Base-by-base conservation (phyloP, 139 green algal species). In the Desmodesmus armatus region DNA sequence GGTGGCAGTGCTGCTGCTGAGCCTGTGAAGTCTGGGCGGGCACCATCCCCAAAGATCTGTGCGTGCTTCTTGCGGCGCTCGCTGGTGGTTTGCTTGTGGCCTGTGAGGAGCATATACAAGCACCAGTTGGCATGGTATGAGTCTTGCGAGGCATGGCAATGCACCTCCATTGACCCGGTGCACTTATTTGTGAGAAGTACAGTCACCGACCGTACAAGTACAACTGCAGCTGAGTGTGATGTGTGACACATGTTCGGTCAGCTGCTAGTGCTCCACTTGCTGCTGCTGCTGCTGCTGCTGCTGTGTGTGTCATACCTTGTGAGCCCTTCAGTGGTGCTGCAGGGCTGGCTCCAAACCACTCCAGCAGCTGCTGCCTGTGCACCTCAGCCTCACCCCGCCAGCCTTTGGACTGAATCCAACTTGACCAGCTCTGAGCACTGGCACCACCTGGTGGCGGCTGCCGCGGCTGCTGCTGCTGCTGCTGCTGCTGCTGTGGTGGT, bases 271-370 rank as follows among this genome's bases (percentile, higher is more conserved):
- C n/a, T n/a, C n/a, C n/a, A 69, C 29, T 37, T 69, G 60, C 60
- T 37, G 23, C 23, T 67, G 6, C 17, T n/a, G 23, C 58, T 67
- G 58, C 58, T 11, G 23, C 17, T 37, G 31, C 1, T n/a, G 23
- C 25, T 25, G 9, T 15, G 9, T n/a, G 17, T 37, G 9, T 21
- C 49, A 15, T 69, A 90, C 87, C 87, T 41, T 69, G 43, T 1
- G 75, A 39, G 0, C 89, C 89, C 4, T 73, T 40, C 39, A 83
- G 66, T 2, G 86, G 80, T 3, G 85, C 5, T 29, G n/a, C 27
- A 15, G 85, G 89, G 3, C 81, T 84, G 13, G 87, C 90, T 0
- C 90, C 90, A 69, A 93, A 93, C 90, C 90, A 93, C 80, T 93
- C 86, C 11, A 93, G 87, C 85, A 93, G 85, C 85, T 88, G 85